Conservation (phyloP, 2,329 filamentous ascomycete species). For the Colletotrichum shisoi region DNA sequence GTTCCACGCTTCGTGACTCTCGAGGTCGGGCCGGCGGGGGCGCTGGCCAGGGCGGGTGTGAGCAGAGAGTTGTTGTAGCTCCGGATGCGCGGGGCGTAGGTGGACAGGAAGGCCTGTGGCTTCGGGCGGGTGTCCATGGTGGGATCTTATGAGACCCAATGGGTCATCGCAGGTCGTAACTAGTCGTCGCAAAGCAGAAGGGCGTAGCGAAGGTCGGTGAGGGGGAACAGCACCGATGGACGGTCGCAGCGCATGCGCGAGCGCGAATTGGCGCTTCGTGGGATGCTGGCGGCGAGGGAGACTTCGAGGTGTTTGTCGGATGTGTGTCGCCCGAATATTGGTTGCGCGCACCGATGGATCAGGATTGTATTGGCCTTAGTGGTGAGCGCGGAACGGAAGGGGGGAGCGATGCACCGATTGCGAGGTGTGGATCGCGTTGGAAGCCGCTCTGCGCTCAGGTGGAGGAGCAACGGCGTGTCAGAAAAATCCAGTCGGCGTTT, state of each 20-base stretch:
- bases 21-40: slow-evolving; percentile 70
- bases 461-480: slow-evolving; percentile 37
- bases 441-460: slow-evolving; percentile 16
- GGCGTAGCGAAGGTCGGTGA: background rate
- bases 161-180: slow-evolving; percentile 32
- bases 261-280: slow-evolving; percentile 1
- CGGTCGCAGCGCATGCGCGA: slow-evolving; percentile 18
- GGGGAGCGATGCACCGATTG: slow-evolving; percentile 28
- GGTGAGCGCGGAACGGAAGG: slow-evolving; percentile 15
- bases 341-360: slow-evolving; percentile 22
- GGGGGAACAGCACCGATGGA: background rate
- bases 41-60: slow-evolving; percentile 79
- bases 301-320: background rate
- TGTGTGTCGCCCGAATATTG: background rate
- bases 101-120: slow-evolving; percentile 88
- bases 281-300: background rate
- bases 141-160: slow-evolving; percentile 35
- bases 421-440: slow-evolving; percentile 38
- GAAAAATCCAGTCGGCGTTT: slow-evolving; percentile 39
- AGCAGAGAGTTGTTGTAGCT: slow-evolving; percentile 91
- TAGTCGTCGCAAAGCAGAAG: slow-evolving; percentile 28
- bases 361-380: background rate
- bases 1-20: slow-evolving; percentile 97
- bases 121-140: slow-evolving; percentile 59
- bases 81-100: slow-evolving; percentile 89